Percentiles rank a stretch among this genome's conserved stretches.
Evolutionary conservation across 2,329 filamentous ascomycete species (phyloP).

Genomic region (Reticulascus tulasneorum): DNA sequence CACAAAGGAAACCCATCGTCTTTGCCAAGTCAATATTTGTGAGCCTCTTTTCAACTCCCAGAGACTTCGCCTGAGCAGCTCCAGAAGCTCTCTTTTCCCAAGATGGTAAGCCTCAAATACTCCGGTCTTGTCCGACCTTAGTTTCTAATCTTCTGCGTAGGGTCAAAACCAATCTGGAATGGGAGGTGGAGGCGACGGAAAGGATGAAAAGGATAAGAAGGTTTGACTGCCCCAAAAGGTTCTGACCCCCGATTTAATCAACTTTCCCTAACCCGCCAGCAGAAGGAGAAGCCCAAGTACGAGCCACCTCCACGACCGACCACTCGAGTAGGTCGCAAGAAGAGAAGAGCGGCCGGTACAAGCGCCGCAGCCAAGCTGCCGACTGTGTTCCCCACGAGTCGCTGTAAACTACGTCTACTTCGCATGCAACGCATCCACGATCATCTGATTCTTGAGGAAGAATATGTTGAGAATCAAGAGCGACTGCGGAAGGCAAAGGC

Average conservation of each 20-base stretch:
- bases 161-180: constrained; percentile 86
- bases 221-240: constrained; percentile 38
- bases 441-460: constrained; percentile 92
- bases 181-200: constrained; percentile 72
- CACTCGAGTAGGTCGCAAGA: constrained; percentile 95
- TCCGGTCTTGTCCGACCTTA: not conserved
- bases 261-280: constrained; percentile 13
- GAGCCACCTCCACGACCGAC: constrained; percentile 96
- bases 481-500: constrained; percentile 88
- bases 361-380: constrained; percentile 95
- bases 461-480: constrained; percentile 99
- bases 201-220: constrained; percentile 92
- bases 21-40: no score
- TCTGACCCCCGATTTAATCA: not conserved
- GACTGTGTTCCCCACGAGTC: constrained; percentile 86
- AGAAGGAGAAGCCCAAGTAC: constrained; percentile 99
- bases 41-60: not conserved
- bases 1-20: no score
- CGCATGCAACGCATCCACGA: constrained; percentile 99
- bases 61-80: constrained; percentile 3
- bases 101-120: constrained; percentile 20
- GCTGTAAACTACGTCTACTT: constrained; percentile 94
- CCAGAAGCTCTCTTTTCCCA: constrained; percentile 11
- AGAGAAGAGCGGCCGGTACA: constrained; percentile 91
- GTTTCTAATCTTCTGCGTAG: constrained; percentile 37